These are phyloP conservation scores for Anaeromyces robustus DNA, from an alignment of 192 early-diverging fungal species.

Conservation along the genomic window DNA sequence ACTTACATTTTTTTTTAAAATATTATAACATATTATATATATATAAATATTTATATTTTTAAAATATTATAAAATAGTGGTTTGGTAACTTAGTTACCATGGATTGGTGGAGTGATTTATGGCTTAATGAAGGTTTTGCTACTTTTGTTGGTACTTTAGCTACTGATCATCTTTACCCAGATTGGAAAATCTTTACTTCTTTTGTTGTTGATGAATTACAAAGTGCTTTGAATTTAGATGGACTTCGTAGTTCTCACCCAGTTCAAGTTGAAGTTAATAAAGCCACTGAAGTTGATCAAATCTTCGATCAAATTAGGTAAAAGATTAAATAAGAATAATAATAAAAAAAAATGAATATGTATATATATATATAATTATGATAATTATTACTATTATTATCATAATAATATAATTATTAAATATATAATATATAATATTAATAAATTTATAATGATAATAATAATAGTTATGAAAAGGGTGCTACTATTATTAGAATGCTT, in stretches of 20 bases:
- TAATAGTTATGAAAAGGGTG: slow-evolving; percentile 58
- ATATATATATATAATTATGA: too few relatives aligned
- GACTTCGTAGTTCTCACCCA: slow-evolving; percentile 74
- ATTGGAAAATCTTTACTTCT: slow-evolving; percentile 83
- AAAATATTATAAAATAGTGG: slow-evolving; percentile 3
- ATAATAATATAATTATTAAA: too few relatives aligned
- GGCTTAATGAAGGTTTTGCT: slow-evolving; percentile 97
- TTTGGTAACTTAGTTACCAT: slow-evolving; percentile 95
- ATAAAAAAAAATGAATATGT: too few relatives aligned
- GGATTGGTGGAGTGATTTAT: slow-evolving; percentile 89
- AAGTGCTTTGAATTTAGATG: slow-evolving; percentile 60
- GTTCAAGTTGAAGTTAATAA: slow-evolving; percentile 77
- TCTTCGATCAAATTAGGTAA: slow-evolving; percentile 52
- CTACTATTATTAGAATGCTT: slow-evolving; percentile 87
- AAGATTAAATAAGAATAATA: too few relatives aligned
- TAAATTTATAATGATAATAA: too few relatives aligned
- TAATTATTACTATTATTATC: too few relatives aligned
- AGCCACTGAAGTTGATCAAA: slow-evolving; percentile 77
- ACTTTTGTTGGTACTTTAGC: slow-evolving; percentile 88
- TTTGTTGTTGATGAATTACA: slow-evolving; percentile 69
- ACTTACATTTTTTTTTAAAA: too few relatives aligned
- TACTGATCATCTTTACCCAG: slow-evolving; percentile 78
- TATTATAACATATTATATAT: too few relatives aligned
- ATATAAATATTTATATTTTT: neutral
- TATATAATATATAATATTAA: too few relatives aligned